Evolutionary conservation across 169 alveolate species (phyloP), one percentile per base, ranked within the genome.

Genomic region (Cryptosporidium viatorum): DNA sequence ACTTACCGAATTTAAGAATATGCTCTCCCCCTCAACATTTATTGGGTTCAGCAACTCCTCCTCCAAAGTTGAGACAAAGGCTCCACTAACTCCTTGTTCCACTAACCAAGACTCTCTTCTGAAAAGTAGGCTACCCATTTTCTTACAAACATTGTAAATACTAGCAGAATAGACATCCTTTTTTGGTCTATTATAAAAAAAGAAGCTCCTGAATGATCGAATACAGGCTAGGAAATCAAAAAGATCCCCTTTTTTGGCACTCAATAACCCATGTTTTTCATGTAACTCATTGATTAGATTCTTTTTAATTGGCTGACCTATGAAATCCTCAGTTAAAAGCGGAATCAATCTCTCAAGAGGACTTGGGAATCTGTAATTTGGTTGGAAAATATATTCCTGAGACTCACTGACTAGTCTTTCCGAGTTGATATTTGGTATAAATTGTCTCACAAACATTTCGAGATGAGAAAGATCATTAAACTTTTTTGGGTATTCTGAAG

Each of bases 191-290:
- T 80, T 29, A 9, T 62, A 62, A 41, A 80, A 80, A 55, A 41
- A 80, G 18, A 62, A 65, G 62, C 33, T 41, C 14, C 89, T 59
- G 18, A 80, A 45, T 23, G 89, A 58, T 39, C 89, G n/a, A 10
- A 80, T 43, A 26, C 89, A 80, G 37, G 31, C 68, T 48, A 80
- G 26, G 23, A 80, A 62, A 48, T 80, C 75, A 80, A 80, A 80
- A 62, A 21, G 48, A 35, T 80, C 89, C 5, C 55, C 55, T 26
- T 48, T 43, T 62, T 41, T 39, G 0, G 14, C 21, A n/a, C 41
- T 23, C 18, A 73, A 7, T 21, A 73, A 14, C 12, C 70, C 70
- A 37, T 73, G 12, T 31, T 51, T 69, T 16, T 69, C 50, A n/a
- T 26, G 3, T 14, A 71, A 48, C 12, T 33, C 50, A 6, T 52